Conservation (phyloP, 306 rosid species). For the Prunus campanulata region DNA sequence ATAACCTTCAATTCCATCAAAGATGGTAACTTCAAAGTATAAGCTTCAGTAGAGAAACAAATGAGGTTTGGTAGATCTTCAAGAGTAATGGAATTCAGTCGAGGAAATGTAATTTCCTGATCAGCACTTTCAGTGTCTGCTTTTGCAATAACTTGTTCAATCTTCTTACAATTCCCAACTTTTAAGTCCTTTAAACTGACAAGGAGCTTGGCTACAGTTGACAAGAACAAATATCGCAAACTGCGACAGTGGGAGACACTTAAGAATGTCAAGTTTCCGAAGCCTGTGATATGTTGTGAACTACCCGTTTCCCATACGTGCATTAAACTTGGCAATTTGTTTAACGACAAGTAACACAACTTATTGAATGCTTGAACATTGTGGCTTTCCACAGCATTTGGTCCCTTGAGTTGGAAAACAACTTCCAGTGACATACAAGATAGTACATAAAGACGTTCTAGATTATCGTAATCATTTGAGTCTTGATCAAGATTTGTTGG, state of each 20-base stretch:
- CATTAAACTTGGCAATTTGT: too few relatives aligned
- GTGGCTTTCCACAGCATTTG: background rate
- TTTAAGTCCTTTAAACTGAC: background rate
- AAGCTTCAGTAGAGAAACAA: too few relatives aligned
- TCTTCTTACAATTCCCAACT: accelerated
- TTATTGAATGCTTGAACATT: background rate
- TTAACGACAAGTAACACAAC: too few relatives aligned
- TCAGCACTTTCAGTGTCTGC: background rate
- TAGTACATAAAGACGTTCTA: accelerated
- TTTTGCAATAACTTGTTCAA: background rate
- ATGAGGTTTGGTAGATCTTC: too few relatives aligned
- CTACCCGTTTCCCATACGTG: too few relatives aligned
- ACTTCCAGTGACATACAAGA: accelerated
- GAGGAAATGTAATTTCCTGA: background rate
- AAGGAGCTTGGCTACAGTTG: background rate
- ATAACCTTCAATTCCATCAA: too few relatives aligned
- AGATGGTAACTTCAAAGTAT: too few relatives aligned
- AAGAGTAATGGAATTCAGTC: too few relatives aligned
- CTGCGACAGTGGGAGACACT: accelerated
- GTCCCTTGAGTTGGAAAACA: background rate
- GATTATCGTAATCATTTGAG: background rate
- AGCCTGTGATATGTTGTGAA: background rate
- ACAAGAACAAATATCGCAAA: background rate
- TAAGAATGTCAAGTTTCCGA: background rate
- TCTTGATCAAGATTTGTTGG: background rate